A percentile compares a stretch with the other conserved stretches of the same genome.
Conservation (phyloP, 306 rosid species). For the Castanea mollissima region DNA sequence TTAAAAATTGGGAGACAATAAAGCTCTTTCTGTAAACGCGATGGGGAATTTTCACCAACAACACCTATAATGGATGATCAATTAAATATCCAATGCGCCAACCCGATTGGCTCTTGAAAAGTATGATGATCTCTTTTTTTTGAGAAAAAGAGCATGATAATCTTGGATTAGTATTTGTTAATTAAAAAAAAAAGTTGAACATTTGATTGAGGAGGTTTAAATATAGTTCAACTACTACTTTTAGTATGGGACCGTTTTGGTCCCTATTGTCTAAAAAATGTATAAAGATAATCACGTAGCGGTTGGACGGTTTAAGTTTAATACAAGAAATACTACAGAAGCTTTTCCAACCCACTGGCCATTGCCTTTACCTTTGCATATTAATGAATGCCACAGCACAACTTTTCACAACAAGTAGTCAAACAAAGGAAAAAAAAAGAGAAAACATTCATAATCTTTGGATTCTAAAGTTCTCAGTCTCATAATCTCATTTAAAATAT, state of each 20-base stretch:
- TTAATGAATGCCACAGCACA: constrained; percentile 55
- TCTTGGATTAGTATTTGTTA: constrained; percentile 20
- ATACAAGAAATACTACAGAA: constrained; percentile 6
- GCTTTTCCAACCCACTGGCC: constrained; percentile 11
- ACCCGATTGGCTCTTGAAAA: background rate
- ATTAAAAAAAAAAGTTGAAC: background rate
- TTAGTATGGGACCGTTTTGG: constrained; percentile 4
- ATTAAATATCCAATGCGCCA: background rate
- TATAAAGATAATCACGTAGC: constrained; percentile 7
- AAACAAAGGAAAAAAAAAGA: constrained; percentile 28
- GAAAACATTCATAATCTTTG: constrained; percentile 27
- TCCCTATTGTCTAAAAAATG: constrained; percentile 34
- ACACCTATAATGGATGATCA: background rate
- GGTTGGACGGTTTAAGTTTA: constrained; percentile 18
- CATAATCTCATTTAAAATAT: constrained; percentile 30
- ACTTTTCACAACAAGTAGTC: constrained; percentile 64
- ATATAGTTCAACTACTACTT: too few relatives aligned
- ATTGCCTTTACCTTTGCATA: constrained; percentile 70
- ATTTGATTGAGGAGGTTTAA: too few relatives aligned
- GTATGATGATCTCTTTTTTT: background rate
- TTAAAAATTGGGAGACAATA: constrained; percentile 25
- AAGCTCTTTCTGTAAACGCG: constrained; percentile 17
- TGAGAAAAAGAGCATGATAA: too few relatives aligned
- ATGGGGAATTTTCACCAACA: constrained; percentile 19
- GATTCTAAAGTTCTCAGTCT: constrained; percentile 39